Evolutionary conservation across 75 land plant species (phyloP).

Genomic region (Picea glauca): DNA sequence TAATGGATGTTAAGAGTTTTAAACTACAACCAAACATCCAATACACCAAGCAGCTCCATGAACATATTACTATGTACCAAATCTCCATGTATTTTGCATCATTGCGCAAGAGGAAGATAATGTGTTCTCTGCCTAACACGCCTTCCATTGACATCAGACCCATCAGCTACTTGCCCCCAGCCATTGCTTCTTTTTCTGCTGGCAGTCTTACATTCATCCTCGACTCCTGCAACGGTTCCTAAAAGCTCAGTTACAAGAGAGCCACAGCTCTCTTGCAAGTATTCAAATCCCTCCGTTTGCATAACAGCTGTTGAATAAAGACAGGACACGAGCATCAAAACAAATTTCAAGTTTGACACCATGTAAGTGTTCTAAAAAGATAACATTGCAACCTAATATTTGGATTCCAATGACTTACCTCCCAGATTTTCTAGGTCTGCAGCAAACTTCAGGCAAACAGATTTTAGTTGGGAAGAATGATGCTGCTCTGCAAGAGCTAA

Average conservation of each 20-base stretch:
- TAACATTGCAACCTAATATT: neutral
- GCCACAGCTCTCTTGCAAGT: slow-evolving; percentile 76
- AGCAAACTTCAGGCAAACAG: slow-evolving; percentile 69
- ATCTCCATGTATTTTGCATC: neutral
- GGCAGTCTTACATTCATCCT: slow-evolving; percentile 34
- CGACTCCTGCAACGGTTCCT: slow-evolving; percentile 67
- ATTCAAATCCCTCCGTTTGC: slow-evolving; percentile 90
- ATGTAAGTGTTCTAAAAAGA: neutral
- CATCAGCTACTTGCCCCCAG: slow-evolving; percentile 52
- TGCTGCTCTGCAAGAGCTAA: slow-evolving; percentile 84
- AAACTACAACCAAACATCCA: too few relatives aligned
- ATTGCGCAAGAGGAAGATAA: neutral
- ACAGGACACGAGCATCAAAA: neutral
- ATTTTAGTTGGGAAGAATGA: slow-evolving; percentile 70
- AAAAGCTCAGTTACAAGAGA: slow-evolving; percentile 67
- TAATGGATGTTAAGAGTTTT: too few relatives aligned
- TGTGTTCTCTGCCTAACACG: slow-evolving; percentile 73
- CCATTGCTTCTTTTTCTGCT: slow-evolving; percentile 24
- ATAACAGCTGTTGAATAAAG: slow-evolving; percentile 48
- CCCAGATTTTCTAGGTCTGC: slow-evolving; percentile 57
- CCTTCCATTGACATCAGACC: slow-evolving; percentile 65
- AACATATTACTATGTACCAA: too few relatives aligned
- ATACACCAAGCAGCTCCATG: too few relatives aligned
- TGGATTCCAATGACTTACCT: slow-evolving; percentile 22
- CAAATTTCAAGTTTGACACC: neutral